Evolutionary conservation across 2,329 filamentous ascomycete genomes (phyloP), one percentile per base, ranked within the genome.

Genomic region (Penicillium nordicum): DNA sequence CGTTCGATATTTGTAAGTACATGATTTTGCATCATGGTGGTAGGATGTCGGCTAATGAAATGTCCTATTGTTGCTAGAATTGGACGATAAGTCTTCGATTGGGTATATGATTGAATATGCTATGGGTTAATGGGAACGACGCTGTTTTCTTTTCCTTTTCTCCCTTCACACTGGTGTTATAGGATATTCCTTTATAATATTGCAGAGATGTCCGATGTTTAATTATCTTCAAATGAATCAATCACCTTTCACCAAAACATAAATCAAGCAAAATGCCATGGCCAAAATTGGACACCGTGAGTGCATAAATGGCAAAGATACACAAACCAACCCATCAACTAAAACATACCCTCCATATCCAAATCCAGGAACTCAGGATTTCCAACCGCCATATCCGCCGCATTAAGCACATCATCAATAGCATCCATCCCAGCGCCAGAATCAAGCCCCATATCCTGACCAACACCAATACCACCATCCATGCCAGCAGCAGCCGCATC

Each of bases 331-430:
- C 29, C 11, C 7, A 21, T 27, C 18, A 30, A 41, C 58, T 67
- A 74, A 53, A 76, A 76, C 72, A 77, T 75, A 9, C 73, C 73
- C 59, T 77, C 74, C 74, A 77, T 76, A 65, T 77, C 75, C 57
- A 77, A 60, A 68, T 77, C 74, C 34, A 78, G 57, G 63, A 75
- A 76, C 57, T 77, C 75, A 11, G 76, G 76, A 62, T 77, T 77
- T 1, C 68, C 72, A 65, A 76, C 71, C 4, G 69, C 71, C 71
- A 76, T 76, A 65, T 77, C 73, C 6, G 72, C 73, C 32, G 71
- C 72, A 57, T 75, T 75, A 51, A 78, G 61, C 38, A 78, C 72
- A 64, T 78, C 76, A 50, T 78, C 74, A 57, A 78, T 76, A 58
- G 72, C 69, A 54, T 74, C 72, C 61, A 73, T 65, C 8, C 68